These are phyloP conservation scores for Fusarium pseudograminearum DNA, from an alignment of 2,329 filamentous ascomycete species.

Conservation along the genomic window DNA sequence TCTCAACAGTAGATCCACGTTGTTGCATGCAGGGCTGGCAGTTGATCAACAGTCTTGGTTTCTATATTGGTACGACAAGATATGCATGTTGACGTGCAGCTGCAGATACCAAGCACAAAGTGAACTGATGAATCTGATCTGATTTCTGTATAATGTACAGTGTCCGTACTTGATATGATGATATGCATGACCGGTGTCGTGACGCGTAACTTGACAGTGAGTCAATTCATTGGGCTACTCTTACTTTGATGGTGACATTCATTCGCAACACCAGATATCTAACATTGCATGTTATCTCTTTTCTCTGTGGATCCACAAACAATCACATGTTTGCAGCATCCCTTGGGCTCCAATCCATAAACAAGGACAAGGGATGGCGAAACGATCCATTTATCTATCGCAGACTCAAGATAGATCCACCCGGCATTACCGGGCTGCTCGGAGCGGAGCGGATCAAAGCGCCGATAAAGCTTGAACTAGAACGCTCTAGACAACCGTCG, in stretches of 20 bases:
- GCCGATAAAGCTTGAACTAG: constrained; percentile 33
- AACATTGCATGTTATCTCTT: constrained; percentile 12
- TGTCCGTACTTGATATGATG: not conserved
- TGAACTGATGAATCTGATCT: not conserved
- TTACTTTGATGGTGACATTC: not conserved
- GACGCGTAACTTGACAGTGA: constrained; percentile 34
- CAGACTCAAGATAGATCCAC: constrained; percentile 17
- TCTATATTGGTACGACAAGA: constrained; percentile 12
- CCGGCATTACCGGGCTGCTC: constrained; percentile 30
- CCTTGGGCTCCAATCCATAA: constrained; percentile 27
- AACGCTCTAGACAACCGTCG: constrained; percentile 24
- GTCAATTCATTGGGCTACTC: not conserved
- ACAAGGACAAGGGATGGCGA: constrained; percentile 6
- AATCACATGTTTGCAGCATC: constrained; percentile 36
- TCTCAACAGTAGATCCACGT: constrained; percentile 9
- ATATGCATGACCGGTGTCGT: constrained; percentile 16
- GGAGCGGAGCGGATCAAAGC: constrained; percentile 33
- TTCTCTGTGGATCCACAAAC: not conserved
- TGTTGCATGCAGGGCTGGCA: constrained; percentile 37
- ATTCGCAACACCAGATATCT: constrained; percentile 7
- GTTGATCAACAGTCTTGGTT: constrained; percentile 36
- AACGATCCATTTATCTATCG: not conserved
- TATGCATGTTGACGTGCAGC: constrained; percentile 38
- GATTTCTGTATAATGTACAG: not conserved
- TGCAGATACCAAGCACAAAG: constrained; percentile 12